Base-by-base conservation (phyloP, 2,329 filamentous ascomycete species). In the Hypoxylon sp. region DNA sequence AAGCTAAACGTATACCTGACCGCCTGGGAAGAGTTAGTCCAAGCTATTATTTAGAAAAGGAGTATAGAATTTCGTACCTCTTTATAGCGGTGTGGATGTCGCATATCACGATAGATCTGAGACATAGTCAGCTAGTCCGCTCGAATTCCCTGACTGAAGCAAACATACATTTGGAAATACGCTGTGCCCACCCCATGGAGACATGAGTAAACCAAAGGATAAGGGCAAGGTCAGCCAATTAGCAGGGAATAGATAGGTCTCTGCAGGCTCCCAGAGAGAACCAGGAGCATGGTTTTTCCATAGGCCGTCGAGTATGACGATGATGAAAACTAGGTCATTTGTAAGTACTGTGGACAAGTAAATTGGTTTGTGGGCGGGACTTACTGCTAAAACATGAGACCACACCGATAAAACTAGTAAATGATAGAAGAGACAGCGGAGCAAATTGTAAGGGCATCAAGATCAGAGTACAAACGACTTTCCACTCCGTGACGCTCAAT, bases 341-440 rank as follows among this genome's bases (percentile, higher is more conserved):
- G 34, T 71, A 21, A 71, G 36, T 46, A 67, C 43, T 49, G 25
- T 2, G 45, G 5, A n/a, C 11, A 13, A 21, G 28, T 10, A 17
- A 17, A n/a, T 6, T n/a, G 10, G 9, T n/a, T 60, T 36, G 3
- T 17, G 45, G 17, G 9, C 13, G 19, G 19, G 14, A 90, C 92
- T 84, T 83, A 95, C 93, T 98, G 75, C 90, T 90, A 71, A 97
- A 91, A 72, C 93, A 97, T 63, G 89, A 94, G 72, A 98, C 83
- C 57, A 99, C 97, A n/a, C 95, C 95, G 68, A 98, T 83, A 63
- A 98, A 90, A 77, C 93, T 97, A 25, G 93, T 97, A 75, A 97
- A 93, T 73, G 93, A 97, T 67, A 99, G 82, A 60, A 94, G 83
- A 34, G 93, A 89, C 66, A 98, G 82, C 0, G 96, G 95, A 34